Percentiles rank a stretch among this genome's conserved stretches.
These are phyloP conservation scores for Leptoxyphium fumago DNA, from an alignment of 2,329 filamentous ascomycete genomes.

Conservation along the genomic window DNA sequence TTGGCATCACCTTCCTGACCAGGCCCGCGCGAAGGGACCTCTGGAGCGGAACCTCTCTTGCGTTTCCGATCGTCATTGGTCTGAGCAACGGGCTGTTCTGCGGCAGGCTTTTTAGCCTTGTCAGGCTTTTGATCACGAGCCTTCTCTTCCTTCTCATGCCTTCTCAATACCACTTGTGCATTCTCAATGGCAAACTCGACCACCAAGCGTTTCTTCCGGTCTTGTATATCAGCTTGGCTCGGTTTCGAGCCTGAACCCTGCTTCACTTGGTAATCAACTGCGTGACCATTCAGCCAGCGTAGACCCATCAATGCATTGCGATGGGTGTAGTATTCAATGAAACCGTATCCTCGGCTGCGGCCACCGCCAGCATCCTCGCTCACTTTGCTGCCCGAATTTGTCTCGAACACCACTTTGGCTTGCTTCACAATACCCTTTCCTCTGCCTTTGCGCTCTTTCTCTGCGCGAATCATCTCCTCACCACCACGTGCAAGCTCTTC, in stretches of 20 bases:
- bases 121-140: constrained; percentile 27
- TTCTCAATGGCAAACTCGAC: constrained; percentile 98
- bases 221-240: constrained; percentile 35
- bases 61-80: constrained; percentile 18
- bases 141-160: constrained; percentile 49
- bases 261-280: constrained; percentile 36
- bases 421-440: constrained; percentile 81
- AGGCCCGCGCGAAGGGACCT: constrained; percentile 7
- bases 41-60: constrained; percentile 20
- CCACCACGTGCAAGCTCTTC: constrained; percentile 74
- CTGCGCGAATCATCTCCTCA: constrained; percentile 65
- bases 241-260: constrained; percentile 25
- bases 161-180: constrained; percentile 77
- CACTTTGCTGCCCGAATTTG: constrained; percentile 70
- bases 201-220: constrained; percentile 78
- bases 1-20: constrained; percentile 7
- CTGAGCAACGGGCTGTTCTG: constrained; percentile 4
- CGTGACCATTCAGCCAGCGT: constrained; percentile 77
- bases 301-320: constrained; percentile 90
- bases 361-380: constrained; percentile 62
- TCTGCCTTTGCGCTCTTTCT: constrained; percentile 63
- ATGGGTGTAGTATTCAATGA: constrained; percentile 91
- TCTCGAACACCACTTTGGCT: constrained; percentile 90
- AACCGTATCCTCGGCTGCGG: constrained; percentile 83
- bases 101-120: constrained; percentile 1